A percentile compares a stretch with the other conserved stretches of the same genome.
phyloP scores from a whole-genome alignment of 768 basidiomycete genomes.

The Lentinula aciculospora region DNA sequence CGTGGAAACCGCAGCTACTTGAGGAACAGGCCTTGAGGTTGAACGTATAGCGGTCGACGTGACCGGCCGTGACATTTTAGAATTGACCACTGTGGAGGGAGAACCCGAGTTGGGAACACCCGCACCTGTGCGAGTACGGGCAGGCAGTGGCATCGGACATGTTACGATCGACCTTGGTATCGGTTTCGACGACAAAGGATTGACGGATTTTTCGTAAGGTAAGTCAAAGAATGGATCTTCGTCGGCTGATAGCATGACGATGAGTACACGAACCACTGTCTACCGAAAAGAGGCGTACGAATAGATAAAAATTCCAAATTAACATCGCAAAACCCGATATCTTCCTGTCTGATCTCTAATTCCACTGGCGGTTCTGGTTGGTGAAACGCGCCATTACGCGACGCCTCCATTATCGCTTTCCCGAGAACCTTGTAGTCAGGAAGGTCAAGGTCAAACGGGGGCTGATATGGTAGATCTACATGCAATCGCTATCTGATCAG shows the following conservation, averaged over 20 bases:
- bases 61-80: not conserved
- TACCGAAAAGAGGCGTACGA: not conserved
- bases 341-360: conserved; percentile 19
- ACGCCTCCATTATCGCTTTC: conserved; percentile 24
- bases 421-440: conserved; percentile 40
- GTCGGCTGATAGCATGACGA: conserved; percentile 11
- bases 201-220: too few relatives aligned
- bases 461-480: conserved; percentile 36
- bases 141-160: not conserved
- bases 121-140: not conserved
- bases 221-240: conserved; percentile 24
- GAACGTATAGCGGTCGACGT: not conserved
- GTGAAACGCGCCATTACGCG: conserved; percentile 25
- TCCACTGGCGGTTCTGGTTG: conserved; percentile 23
- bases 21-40: not conserved
- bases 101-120: not conserved
- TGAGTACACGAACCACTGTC: not conserved
- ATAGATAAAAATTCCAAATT: conserved; percentile 23
- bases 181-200: not conserved
- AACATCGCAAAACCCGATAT: conserved; percentile 21
- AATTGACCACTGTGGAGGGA: not conserved
- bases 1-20: not conserved
- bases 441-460: conserved; percentile 38
- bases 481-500: not conserved
- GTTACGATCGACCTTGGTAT: not conserved